Base-by-base conservation (phyloP, 768 basidiomycete genomes). In the Mycena vitilis region DNA sequence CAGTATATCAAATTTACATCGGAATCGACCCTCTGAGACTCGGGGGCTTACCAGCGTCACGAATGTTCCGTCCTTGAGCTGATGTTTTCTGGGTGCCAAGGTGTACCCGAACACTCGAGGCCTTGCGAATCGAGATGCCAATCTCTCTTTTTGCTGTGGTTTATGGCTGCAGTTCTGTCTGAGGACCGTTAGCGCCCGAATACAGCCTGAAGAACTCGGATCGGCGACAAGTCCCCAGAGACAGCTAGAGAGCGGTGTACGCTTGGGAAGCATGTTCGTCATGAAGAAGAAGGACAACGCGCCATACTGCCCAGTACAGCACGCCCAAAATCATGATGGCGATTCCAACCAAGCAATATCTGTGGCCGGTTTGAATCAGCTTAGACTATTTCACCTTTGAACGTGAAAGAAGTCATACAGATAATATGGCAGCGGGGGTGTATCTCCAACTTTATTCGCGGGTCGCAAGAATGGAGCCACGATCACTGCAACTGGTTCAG, bases 361-460 rank as follows among this genome's bases (percentile, higher is more conserved):
- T 86, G 34, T 38, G 1, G n/a, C 30, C 11, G 25, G 9, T 9
- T 40, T n/a, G n/a, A 15, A 7, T 15, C 1, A 59, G 20, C 8
- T 7, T 51, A 15, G n/a, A n/a, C n/a, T 30, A 30, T 30, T 30
- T 30, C 30, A 3, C 30, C 30, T 30, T 34, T 8, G 20, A 34
- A n/a, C 20, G 18, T 1, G 13, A 38, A 30, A 22, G 66, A 71
- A 34, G 16, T 34, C 73, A 13, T 65, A 84, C 83, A 88, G 71
- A 73, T 88, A 89, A 66, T 89, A 89, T 4, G 88, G 87, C 42
- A 89, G 72, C 13, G 89, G 86, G 13, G 87, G 87, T 0, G 88
- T 88, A 69, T 90, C 88, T 15, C 88, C 89, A 0, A 86, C 81
- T 20, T 83, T 80, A 68, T 86, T 86, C 0, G 86, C 79, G 4